Percentiles rank a stretch among this genome's conserved stretches.
Conservation (phyloP, 805 yeast species). For the Lachancea kluyveri region DNA sequence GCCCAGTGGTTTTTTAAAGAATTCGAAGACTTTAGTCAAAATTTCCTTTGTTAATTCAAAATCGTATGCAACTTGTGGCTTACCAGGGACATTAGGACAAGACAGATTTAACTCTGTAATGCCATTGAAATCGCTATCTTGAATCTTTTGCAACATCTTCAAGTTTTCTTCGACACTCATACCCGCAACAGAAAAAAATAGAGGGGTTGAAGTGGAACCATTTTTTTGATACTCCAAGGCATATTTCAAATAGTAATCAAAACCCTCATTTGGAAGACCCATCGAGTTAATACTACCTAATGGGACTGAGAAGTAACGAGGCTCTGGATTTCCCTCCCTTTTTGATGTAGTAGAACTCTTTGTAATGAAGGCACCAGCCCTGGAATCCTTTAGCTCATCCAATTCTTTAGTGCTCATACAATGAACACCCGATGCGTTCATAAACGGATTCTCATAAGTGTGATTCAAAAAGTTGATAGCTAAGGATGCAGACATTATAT, state of each 20-base stretch:
- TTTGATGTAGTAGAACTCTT: constrained; percentile 23
- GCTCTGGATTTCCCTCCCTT: constrained; percentile 28
- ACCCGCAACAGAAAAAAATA: constrained; percentile 28
- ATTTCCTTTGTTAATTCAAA: constrained; percentile 23
- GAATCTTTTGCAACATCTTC: constrained; percentile 18
- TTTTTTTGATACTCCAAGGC: constrained; percentile 17
- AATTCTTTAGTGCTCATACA: constrained; percentile 25
- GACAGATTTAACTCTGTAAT: constrained; percentile 27
- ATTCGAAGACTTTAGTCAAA: constrained; percentile 20
- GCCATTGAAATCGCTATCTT: constrained; percentile 24
- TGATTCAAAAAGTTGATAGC: constrained; percentile 16
- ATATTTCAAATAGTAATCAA: constrained; percentile 25
- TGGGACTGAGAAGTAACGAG: constrained; percentile 27
- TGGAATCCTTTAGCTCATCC: constrained; percentile 16
- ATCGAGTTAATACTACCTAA: constrained; percentile 30
- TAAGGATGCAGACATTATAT: constrained; percentile 14
- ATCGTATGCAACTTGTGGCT: constrained; percentile 30
- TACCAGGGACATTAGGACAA: constrained; percentile 32
- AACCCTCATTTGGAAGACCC: constrained; percentile 29
- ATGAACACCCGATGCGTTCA: constrained; percentile 31
- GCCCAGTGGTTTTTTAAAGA: constrained; percentile 28
- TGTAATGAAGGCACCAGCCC: constrained; percentile 27
- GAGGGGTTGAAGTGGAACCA: constrained; percentile 13
- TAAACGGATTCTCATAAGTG: constrained; percentile 24
- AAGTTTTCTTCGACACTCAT: constrained; percentile 27